These are phyloP conservation scores for Blastobotrys peoriensis DNA, from an alignment of 805 yeast species.

Conservation along the genomic window DNA sequence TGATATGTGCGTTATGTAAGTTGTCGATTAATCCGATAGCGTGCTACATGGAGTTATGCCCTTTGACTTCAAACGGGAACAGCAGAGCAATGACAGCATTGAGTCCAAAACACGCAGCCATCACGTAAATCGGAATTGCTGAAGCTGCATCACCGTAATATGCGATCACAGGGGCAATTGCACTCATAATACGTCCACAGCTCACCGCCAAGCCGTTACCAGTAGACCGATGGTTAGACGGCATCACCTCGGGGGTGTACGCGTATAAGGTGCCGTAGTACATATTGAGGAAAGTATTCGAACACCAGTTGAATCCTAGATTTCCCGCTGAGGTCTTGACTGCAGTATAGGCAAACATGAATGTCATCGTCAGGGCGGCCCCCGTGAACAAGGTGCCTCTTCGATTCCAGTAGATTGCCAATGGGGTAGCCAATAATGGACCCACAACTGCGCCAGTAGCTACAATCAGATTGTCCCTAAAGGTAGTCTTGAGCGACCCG, in stretches of 20 bases:
- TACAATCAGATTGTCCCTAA: conserved; percentile 31
- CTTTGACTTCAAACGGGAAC: conserved; percentile 38
- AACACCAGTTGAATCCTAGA: conserved; percentile 43
- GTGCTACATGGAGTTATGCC: conserved; percentile 6
- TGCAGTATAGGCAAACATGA: conserved; percentile 56
- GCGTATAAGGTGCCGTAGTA: conserved; percentile 58
- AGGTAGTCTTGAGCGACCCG: conserved; percentile 19
- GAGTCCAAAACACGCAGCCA: conserved; percentile 39
- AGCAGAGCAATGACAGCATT: conserved; percentile 38
- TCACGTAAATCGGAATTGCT: conserved; percentile 41
- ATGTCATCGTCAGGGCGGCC: conserved; percentile 47
- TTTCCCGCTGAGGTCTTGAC: conserved; percentile 49
- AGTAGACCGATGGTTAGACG: conserved; percentile 46
- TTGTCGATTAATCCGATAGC: no score
- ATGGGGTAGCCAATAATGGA: conserved; percentile 40
- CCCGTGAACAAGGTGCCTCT: conserved; percentile 50
- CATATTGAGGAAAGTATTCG: conserved; percentile 42
- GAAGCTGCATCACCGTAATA: conserved; percentile 39
- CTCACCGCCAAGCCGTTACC: conserved; percentile 53
- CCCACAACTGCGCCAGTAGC: conserved; percentile 44
- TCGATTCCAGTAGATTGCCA: conserved; percentile 30
- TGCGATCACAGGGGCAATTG: conserved; percentile 43
- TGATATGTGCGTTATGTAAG: no score
- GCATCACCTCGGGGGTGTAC: conserved; percentile 59
- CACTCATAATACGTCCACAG: conserved; percentile 38